Base-by-base conservation (phyloP, 306 rosid species). In the Macrotyloma uniflorum region DNA sequence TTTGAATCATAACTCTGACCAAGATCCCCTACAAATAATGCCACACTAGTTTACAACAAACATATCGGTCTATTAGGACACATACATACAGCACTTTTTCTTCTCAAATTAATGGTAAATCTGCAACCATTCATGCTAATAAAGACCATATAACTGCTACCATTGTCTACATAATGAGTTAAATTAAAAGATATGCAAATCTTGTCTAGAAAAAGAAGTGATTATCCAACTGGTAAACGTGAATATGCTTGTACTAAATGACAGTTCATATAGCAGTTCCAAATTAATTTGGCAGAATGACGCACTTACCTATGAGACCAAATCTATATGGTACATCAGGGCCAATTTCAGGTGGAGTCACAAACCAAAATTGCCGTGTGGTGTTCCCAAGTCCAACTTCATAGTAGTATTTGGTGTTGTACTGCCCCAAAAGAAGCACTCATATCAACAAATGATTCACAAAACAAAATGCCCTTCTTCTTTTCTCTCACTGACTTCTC, bases 1-100 rank as follows among this genome's bases (percentile, higher is more conserved):
- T 90, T 92, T 28, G 98, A 92, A 88, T 90, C 97, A 82, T 38
- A 92, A 51, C 76, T 95, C 89, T 95, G 98, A 72, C 98, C 97
- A 74, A 95, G 91, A 83, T 92, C 97, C 87, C 98, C 97, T 88
- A 80, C 76, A 80, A 54, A 80, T 24, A 51, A 82, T 40, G 66
- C 43, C 55, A 40, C 20, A 46, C 40, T 26, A 79, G 19, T 66
- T 79, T 33, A 6, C 24, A 42, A 46, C 70, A 80, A 75, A 54
- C 35, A 69, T 42, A 19, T 15, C 5, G 50, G 42, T 57, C 28
- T 62, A 70, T 49, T 12, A 8, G 35, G 28, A 75, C 62, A 63
- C 12, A 33, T 13, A 71, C 49, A 54, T 28, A 28, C 22, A 22
- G 19, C 79, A 54, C 14, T 30, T 26, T 72, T 79, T 32, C 47